phyloP scores from a whole-genome alignment of 495 filamentous ascomycete species.

The Xylaria scruposa region DNA sequence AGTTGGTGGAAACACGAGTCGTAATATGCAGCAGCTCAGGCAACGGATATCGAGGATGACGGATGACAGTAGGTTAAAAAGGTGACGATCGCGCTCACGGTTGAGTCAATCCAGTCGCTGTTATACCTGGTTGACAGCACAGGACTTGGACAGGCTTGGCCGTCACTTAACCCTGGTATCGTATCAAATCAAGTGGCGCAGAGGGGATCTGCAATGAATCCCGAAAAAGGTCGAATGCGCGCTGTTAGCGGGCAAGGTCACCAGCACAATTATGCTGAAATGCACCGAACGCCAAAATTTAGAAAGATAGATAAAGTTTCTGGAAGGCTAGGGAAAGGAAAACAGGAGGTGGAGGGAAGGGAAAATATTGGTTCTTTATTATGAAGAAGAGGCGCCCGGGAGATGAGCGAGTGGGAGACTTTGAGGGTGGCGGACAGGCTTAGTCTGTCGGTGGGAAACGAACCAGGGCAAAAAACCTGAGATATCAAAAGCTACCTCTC shows the following conservation, averaged over 20 bases:
- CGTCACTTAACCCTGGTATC: constrained; percentile 30
- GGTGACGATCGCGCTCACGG: constrained; percentile 8
- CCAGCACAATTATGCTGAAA: not conserved
- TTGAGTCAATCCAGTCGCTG: constrained; percentile 16
- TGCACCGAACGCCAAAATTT: constrained; percentile 11
- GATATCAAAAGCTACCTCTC: constrained; percentile 2
- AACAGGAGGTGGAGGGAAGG: constrained; percentile 12
- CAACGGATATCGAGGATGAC: constrained; percentile 12
- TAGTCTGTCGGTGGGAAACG: constrained; percentile 24
- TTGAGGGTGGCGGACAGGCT: constrained; percentile 24
- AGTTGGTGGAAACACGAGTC: not conserved
- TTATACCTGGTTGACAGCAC: constrained; percentile 1
- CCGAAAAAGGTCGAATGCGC: constrained; percentile 15
- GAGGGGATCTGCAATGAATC: constrained; percentile 27
- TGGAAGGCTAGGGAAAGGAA: constrained; percentile 5
- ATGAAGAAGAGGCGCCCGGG: constrained; percentile 18
- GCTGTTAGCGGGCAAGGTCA: constrained; percentile 13
- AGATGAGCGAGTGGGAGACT: constrained; percentile 16
- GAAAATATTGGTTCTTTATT: constrained; percentile 14
- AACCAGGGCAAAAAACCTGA: constrained; percentile 17
- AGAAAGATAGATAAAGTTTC: not conserved
- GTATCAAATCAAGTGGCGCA: constrained; percentile 36
- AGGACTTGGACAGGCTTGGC: constrained; percentile 38
- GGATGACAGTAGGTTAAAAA: constrained; percentile 10
- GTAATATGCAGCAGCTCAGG: not conserved